Percentiles rank a stretch among this genome's conserved stretches.
These are phyloP conservation scores for Citrullus colocynthis DNA, from an alignment of 306 rosid genomes.

Conservation along the genomic window DNA sequence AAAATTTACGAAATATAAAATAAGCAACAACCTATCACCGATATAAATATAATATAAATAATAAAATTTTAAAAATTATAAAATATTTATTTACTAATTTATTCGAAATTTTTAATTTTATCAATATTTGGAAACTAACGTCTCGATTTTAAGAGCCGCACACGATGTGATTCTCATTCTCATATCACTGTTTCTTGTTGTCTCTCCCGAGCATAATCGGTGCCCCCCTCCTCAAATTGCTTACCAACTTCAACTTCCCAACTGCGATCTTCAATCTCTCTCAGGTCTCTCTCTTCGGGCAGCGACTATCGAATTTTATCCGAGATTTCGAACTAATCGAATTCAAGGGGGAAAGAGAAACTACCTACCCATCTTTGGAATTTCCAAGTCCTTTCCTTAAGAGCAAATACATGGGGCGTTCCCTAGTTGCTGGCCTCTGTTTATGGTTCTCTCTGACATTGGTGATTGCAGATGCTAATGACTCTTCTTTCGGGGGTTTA, in stretches of 20 bases:
- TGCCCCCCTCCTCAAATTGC: background rate
- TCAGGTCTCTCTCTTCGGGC: too few species aligned
- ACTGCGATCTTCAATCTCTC: background rate
- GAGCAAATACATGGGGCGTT: background rate
- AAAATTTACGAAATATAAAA: too few species aligned
- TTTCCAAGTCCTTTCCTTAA: background rate
- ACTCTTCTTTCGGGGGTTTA: slow-evolving; percentile 12
- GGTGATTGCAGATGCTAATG: background rate
- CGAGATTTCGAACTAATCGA: too few species aligned
- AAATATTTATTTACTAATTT: too few species aligned
- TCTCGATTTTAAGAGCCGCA: too few species aligned
- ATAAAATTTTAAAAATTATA: too few species aligned
- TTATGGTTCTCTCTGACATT: background rate
- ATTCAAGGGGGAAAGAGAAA: background rate
- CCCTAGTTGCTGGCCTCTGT: background rate
- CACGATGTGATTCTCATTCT: too few species aligned
- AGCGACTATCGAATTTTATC: too few species aligned
- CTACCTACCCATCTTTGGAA: background rate
- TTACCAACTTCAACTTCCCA: background rate
- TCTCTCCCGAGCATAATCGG: background rate
- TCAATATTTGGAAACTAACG: too few species aligned
- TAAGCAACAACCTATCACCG: too few species aligned
- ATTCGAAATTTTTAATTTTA: too few species aligned
- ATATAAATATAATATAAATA: too few species aligned
- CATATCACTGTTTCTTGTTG: background rate